Evolutionary conservation across 768 basidiomycete species (phyloP).

Genomic region (Boletus fagicola): DNA sequence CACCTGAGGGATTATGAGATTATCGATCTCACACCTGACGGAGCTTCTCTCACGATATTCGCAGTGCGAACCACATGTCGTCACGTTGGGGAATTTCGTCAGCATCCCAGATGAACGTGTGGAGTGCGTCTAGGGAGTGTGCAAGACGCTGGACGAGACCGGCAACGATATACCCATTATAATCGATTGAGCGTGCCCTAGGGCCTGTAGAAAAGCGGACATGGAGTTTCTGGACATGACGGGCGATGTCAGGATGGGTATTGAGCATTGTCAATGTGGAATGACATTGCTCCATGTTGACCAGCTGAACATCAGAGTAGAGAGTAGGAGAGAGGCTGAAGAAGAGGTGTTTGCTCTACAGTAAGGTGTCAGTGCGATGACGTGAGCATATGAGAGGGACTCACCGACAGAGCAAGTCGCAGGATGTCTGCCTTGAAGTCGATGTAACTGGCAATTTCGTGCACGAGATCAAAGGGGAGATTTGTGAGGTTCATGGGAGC

Average conservation of each 20-base stretch:
- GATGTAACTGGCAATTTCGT: slow-evolving; percentile 60
- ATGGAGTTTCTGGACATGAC: slow-evolving; percentile 62
- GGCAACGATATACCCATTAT: slow-evolving; percentile 41
- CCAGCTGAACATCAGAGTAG: slow-evolving; percentile 57
- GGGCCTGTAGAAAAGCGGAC: slow-evolving; percentile 40
- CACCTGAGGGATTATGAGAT: slow-evolving; percentile 44
- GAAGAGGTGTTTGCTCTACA: slow-evolving; percentile 56
- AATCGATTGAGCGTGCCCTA: slow-evolving; percentile 14
- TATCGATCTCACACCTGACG: neutral
- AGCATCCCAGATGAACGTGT: slow-evolving; percentile 69
- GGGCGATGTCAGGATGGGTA: slow-evolving; percentile 52
- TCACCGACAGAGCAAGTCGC: slow-evolving; percentile 57
- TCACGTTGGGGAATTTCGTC: slow-evolving; percentile 64
- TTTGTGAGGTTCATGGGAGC: slow-evolving; percentile 17
- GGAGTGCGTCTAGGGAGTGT: slow-evolving; percentile 58
- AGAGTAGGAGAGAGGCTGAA: slow-evolving; percentile 52
- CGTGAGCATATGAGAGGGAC: slow-evolving; percentile 26
- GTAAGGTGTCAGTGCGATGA: slow-evolving; percentile 5
- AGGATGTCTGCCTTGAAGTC: slow-evolving; percentile 53
- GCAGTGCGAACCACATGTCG: slow-evolving; percentile 76
- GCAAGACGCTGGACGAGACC: slow-evolving; percentile 51
- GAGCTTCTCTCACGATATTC: slow-evolving; percentile 50
- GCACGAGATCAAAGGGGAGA: slow-evolving; percentile 60
- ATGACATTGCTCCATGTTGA: slow-evolving; percentile 57
- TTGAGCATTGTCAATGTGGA: slow-evolving; percentile 64